Percentiles rank a stretch among this genome's conserved stretches.
phyloP scores from a whole-genome alignment of 768 basidiomycete species.

The Trametopsis cervina region DNA sequence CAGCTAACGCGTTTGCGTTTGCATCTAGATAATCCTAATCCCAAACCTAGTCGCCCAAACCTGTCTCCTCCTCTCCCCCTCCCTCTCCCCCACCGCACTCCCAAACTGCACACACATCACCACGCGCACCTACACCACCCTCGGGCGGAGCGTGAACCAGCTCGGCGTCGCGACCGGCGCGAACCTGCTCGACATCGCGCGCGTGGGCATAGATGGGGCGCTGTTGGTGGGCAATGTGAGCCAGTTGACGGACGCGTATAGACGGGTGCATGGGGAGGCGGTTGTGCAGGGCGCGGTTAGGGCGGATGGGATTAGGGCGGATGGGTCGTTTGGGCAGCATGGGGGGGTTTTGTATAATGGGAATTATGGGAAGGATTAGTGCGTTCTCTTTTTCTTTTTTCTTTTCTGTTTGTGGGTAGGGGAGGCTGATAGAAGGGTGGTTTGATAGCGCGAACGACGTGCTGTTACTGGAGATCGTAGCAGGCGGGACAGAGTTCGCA shows the following conservation, averaged over 20 bases:
- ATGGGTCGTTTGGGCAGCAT: constrained; percentile 45
- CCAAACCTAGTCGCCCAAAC: constrained; percentile 50
- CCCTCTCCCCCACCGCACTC: constrained; percentile 35
- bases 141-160: constrained; percentile 36
- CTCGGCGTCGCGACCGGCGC: constrained; percentile 53
- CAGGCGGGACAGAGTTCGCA: constrained; percentile 51
- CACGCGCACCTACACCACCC: constrained; percentile 41
- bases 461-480: constrained; percentile 52
- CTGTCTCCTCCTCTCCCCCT: constrained; percentile 47
- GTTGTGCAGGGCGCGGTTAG: constrained; percentile 37
- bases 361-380: constrained; percentile 57
- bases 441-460: constrained; percentile 53
- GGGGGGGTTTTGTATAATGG: constrained; percentile 43
- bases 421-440: too few species aligned
- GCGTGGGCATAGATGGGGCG: constrained; percentile 49
- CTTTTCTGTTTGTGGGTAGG: too few species aligned
- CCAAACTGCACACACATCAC: constrained; percentile 45
- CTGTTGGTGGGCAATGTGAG: constrained; percentile 23
- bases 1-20: too few species aligned
- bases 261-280: constrained; percentile 44
- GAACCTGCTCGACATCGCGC: constrained; percentile 59
- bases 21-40: constrained; percentile 52
- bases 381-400: constrained; percentile 10
- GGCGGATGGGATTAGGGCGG: constrained; percentile 53
- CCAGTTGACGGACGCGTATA: constrained; percentile 22